Conservation (phyloP, 2,329 filamentous ascomycete species). For the Exophiala aquamarina region DNA sequence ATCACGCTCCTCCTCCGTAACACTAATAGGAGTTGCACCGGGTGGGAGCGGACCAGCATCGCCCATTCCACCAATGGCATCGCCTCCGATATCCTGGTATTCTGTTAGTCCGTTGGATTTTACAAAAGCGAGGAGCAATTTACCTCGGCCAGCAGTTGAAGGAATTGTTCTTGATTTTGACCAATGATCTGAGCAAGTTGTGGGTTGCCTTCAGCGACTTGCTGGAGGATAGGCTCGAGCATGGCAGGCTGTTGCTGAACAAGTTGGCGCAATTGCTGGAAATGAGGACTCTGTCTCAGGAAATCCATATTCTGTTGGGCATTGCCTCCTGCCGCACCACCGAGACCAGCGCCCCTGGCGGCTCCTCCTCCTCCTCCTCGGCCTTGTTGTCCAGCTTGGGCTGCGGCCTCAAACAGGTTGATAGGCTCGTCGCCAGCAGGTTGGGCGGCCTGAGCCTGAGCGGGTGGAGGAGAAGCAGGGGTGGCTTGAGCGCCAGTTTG, state of each 20-base stretch:
- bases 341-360: conserved; percentile 37
- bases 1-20: conserved; percentile 94
- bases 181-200: conserved; percentile 90
- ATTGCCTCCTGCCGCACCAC: conserved; percentile 43
- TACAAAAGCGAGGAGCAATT: not conserved
- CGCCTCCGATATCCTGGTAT: conserved; percentile 68
- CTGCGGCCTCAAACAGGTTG: conserved; percentile 91
- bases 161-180: conserved; percentile 88
- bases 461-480: conserved; percentile 37
- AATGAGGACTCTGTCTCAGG: conserved; percentile 90
- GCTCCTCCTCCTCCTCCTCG: conserved; percentile 28
- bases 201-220: conserved; percentile 92
- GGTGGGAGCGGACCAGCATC: conserved; percentile 68
- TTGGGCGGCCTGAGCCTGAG: conserved; percentile 37
- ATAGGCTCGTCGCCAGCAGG: conserved; percentile 62
- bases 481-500: conserved; percentile 23
- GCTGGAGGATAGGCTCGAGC: conserved; percentile 96
- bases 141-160: conserved; percentile 78
- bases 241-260: conserved; percentile 98
- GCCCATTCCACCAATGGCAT: conserved; percentile 47
- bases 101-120: conserved; percentile 5
- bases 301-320: conserved; percentile 77
- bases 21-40: conserved; percentile 82
- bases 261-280: conserved; percentile 94
- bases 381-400: conserved; percentile 62